A percentile compares a stretch with the other conserved stretches of the same genome.
Evolutionary conservation across 1,284 basidiomycete genomes (phyloP).

Genomic region (Malassezia equina): DNA sequence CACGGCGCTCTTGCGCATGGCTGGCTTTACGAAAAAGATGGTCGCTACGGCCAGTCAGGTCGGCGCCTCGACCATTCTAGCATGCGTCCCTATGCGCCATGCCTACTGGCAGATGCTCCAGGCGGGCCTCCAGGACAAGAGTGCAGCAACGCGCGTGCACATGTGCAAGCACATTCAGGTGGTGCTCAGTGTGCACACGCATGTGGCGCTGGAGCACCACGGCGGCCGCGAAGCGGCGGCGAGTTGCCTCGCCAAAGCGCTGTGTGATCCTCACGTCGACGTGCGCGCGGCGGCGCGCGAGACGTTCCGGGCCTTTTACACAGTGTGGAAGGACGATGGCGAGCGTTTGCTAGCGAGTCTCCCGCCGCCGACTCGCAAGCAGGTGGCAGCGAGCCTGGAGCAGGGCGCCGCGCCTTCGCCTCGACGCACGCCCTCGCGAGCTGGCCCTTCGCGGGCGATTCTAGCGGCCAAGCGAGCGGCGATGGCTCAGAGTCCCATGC

Average conservation of each 20-base stretch:
- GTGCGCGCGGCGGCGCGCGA: conserved; percentile 66
- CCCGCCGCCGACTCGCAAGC: conserved; percentile 64
- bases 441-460: conserved; percentile 29
- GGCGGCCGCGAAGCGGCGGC: conserved; percentile 56
- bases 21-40: conserved; percentile 89
- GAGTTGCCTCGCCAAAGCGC: conserved; percentile 60
- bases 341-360: conserved; percentile 59
- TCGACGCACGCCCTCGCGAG: conserved; percentile 16
- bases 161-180: conserved; percentile 49
- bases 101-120: conserved; percentile 68
- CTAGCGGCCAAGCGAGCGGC: conserved; percentile 43
- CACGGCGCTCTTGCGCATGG: conserved; percentile 70
- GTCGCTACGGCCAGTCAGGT: conserved; percentile 75
- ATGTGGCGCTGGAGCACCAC: conserved; percentile 42
- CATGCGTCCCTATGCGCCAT: conserved; percentile 59
- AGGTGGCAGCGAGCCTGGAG: conserved; percentile 67
- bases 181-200: conserved; percentile 44
- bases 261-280: conserved; percentile 68
- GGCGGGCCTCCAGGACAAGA: conserved; percentile 72
- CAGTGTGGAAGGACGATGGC: conserved; percentile 64
- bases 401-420: conserved; percentile 45
- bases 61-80: conserved; percentile 61
- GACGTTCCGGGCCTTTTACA: conserved; percentile 71
- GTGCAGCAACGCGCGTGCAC: conserved; percentile 64
- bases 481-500: conserved; percentile 13